Evolutionary conservation across 1,284 basidiomycete genomes (phyloP).

Genomic region (Dichomitus squalens): DNA sequence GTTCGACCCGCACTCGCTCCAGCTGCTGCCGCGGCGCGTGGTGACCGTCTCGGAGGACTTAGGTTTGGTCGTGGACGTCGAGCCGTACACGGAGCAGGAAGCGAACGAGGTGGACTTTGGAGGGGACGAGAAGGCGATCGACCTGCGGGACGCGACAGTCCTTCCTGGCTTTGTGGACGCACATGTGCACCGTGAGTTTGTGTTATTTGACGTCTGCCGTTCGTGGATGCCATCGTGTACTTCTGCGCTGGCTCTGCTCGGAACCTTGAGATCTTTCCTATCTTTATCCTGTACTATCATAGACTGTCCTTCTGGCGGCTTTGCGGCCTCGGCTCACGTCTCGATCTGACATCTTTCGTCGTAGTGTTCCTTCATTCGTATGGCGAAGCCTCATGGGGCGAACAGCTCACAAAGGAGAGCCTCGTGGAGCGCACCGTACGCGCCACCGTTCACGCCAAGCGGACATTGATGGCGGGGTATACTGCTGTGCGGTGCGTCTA

Average conservation of each 20-base stretch:
- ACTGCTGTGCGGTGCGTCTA: constrained; percentile 60
- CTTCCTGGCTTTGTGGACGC: constrained; percentile 69
- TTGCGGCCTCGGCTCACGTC: no score
- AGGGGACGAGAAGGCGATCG: constrained; percentile 34
- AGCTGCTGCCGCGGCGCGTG: constrained; percentile 39
- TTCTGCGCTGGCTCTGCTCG: no score
- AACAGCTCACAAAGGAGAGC: constrained; percentile 64
- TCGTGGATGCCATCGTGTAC: background rate
- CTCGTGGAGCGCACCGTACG: constrained; percentile 39
- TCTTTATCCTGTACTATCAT: no score
- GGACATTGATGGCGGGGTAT: constrained; percentile 65
- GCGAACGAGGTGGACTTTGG: constrained; percentile 11
- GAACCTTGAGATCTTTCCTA: no score
- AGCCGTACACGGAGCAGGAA: constrained; percentile 10
- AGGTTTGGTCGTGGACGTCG: constrained; percentile 18
- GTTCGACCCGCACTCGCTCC: constrained; percentile 42
- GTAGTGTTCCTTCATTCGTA: constrained; percentile 68
- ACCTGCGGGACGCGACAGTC: constrained; percentile 54
- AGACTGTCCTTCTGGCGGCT: constrained; percentile 25
- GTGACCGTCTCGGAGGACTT: constrained; percentile 40
- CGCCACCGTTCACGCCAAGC: constrained; percentile 61
- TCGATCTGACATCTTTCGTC: constrained; percentile 27
- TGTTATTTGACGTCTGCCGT: constrained; percentile 17
- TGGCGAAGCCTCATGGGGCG: constrained; percentile 59
- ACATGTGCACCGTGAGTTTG: constrained; percentile 62